Conservation (phyloP, 352 stramenopile species). For the Phytophthora agathidicida region DNA sequence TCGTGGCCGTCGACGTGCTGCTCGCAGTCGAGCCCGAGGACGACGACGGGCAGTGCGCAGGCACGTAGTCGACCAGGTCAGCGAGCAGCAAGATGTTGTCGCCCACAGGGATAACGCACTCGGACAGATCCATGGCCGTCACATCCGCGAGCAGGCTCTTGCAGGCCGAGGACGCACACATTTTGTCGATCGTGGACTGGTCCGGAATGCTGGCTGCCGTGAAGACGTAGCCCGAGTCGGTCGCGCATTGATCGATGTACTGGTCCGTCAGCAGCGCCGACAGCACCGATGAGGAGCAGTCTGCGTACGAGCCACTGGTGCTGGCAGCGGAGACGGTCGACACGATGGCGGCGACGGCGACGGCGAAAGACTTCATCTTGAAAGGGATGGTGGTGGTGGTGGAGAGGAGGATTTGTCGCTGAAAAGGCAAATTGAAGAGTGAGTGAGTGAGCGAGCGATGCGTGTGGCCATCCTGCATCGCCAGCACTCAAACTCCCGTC, state of each 20-base stretch:
- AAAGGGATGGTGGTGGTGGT: slow-evolving; percentile 1
- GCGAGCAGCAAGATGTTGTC: slow-evolving; percentile 31
- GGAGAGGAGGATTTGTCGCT: slow-evolving; percentile 36
- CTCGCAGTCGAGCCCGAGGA: slow-evolving; percentile 25
- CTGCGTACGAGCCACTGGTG: slow-evolving; percentile 19
- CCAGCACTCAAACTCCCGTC: too few relatives aligned
- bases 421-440: slow-evolving; percentile 43
- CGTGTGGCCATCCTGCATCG: background rate
- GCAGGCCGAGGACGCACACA: slow-evolving; percentile 32
- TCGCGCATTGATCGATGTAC: slow-evolving; percentile 30
- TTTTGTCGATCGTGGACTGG: slow-evolving; percentile 15
- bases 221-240: slow-evolving; percentile 39
- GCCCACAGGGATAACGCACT: slow-evolving; percentile 38
- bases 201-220: slow-evolving; percentile 26
- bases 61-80: slow-evolving; percentile 35
- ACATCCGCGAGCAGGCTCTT: slow-evolving; percentile 22
- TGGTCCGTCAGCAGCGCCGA: slow-evolving; percentile 27
- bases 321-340: slow-evolving; percentile 24
- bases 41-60: slow-evolving; percentile 21
- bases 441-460: slow-evolving; percentile 9
- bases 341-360: slow-evolving; percentile 16
- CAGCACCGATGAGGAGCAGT: slow-evolving; percentile 29
- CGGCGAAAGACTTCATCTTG: slow-evolving; percentile 37
- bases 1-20: slow-evolving; percentile 28
- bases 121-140: slow-evolving; percentile 20